Conservation (phyloP, 1,284 basidiomycete species). For the Fistulinella cinereoalba region DNA sequence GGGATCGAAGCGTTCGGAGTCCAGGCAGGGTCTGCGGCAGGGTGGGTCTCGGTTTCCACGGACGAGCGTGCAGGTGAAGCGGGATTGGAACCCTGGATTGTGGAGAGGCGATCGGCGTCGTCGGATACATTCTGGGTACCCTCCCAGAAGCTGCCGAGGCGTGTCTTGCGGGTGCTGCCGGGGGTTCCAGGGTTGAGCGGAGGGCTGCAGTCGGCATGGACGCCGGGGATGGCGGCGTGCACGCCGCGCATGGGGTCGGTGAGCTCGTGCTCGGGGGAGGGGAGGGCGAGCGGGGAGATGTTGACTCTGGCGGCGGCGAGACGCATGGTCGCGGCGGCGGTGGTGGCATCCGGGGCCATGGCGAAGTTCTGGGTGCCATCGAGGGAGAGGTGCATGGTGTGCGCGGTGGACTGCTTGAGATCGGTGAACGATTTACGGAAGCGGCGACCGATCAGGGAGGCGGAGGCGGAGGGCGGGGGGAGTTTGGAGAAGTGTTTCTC, state of each 20-base stretch:
- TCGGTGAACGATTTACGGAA: constrained; percentile 59
- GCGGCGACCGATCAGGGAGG: constrained; percentile 37
- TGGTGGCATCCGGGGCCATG: constrained; percentile 52
- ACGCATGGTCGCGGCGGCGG: constrained; percentile 80
- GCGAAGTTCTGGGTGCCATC: constrained; percentile 28
- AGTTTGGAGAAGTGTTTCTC: constrained; percentile 31
- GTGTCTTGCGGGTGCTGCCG: constrained; percentile 49
- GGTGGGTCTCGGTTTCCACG: constrained; percentile 5
- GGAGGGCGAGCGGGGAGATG: constrained; percentile 76
- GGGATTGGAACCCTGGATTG: constrained; percentile 27
- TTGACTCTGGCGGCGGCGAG: constrained; percentile 75
- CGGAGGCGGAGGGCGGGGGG: constrained; percentile 17
- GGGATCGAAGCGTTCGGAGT: constrained; percentile 3
- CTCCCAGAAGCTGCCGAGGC: constrained; percentile 69
- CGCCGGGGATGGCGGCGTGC: constrained; percentile 64
- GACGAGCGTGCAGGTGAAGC: constrained; percentile 21
- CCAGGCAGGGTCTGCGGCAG: constrained; percentile 10
- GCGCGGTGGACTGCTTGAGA: constrained; percentile 36
- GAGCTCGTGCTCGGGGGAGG: constrained; percentile 84
- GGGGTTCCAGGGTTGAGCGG: constrained; percentile 42
- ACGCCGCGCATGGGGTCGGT: constrained; percentile 79
- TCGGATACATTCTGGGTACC: constrained; percentile 52
- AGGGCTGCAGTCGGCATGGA: constrained; percentile 43
- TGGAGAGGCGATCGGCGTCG: constrained; percentile 29
- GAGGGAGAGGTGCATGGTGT: constrained; percentile 26